These are phyloP conservation scores for Mitragyna speciosa DNA, from an alignment of 257 asterid genomes.

Conservation along the genomic window DNA sequence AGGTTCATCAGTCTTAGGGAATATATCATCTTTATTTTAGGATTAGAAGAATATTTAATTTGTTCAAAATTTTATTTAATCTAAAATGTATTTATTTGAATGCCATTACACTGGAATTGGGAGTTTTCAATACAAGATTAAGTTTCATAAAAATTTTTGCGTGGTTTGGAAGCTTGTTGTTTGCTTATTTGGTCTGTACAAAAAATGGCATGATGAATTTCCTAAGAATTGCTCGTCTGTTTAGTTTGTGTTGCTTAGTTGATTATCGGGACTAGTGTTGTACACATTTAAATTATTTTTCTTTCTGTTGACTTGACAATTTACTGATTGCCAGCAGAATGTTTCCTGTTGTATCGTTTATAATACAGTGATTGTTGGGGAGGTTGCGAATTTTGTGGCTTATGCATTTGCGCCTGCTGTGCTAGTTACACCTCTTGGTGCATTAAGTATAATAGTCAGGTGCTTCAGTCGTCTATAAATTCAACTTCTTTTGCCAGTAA, in stretches of 20 bases:
- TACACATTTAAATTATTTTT: neutral
- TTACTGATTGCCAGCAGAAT: slow-evolving; percentile 19
- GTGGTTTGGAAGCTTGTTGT: too few species aligned
- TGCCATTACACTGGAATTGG: neutral
- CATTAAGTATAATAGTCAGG: slow-evolving; percentile 88
- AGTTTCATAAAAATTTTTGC: neutral
- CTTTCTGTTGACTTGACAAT: slow-evolving; percentile 3
- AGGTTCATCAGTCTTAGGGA: neutral
- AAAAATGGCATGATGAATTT: neutral
- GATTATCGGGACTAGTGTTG: too few species aligned
- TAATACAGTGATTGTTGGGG: slow-evolving; percentile 74
- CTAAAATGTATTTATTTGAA: neutral
- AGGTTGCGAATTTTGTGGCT: slow-evolving; percentile 82
- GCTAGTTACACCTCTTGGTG: slow-evolving; percentile 90
- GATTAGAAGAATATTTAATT: neutral
- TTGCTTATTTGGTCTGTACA: too few species aligned
- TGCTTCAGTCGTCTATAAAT: slow-evolving; percentile 14
- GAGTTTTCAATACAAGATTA: neutral
- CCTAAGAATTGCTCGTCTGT: neutral
- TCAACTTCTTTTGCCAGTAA: slow-evolving; percentile 6
- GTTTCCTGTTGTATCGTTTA: slow-evolving; percentile 17
- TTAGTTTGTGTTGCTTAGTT: neutral
- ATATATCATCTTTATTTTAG: neutral
- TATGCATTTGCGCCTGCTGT: slow-evolving; percentile 95
- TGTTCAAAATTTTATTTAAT: neutral